Conservation (phyloP, 768 basidiomycete species). For the Chalciporus sphaerocephalus region DNA sequence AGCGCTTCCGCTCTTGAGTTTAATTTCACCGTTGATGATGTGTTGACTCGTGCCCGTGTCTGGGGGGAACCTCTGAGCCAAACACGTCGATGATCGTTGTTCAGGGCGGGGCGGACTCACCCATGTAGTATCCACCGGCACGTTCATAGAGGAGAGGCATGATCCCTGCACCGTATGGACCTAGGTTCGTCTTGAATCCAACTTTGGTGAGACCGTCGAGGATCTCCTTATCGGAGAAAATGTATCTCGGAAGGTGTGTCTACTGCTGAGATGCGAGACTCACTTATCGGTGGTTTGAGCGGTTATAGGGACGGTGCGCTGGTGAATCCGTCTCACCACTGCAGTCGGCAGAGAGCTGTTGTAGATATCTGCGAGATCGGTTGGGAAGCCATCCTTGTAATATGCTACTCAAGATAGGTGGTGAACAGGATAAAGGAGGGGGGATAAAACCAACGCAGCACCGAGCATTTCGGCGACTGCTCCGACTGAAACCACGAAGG, state of each 20-base stretch:
- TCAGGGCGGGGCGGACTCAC: constrained; percentile 14
- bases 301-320: constrained; percentile 13
- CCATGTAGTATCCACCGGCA: constrained; percentile 41
- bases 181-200: constrained; percentile 38
- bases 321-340: constrained; percentile 14
- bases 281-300: constrained; percentile 28
- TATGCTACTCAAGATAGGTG: background rate
- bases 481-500: constrained; percentile 15
- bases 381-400: constrained; percentile 21
- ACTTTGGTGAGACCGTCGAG: constrained; percentile 35
- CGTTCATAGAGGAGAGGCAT: constrained; percentile 24
- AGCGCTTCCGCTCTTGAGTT: constrained; percentile 42
- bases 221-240: constrained; percentile 25
- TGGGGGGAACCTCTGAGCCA: background rate
- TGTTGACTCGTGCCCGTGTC: constrained; percentile 41
- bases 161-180: constrained; percentile 33
- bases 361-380: constrained; percentile 21
- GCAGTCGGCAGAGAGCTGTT: constrained; percentile 14
- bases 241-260: background rate
- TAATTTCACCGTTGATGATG: constrained; percentile 46
- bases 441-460: constrained; percentile 4
- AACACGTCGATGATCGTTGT: too few species aligned
- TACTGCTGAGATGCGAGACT: background rate
- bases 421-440: background rate
- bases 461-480: constrained; percentile 6